Conservation (phyloP, 2,329 filamentous ascomycete genomes). For the Microdochium bolleyi region DNA sequence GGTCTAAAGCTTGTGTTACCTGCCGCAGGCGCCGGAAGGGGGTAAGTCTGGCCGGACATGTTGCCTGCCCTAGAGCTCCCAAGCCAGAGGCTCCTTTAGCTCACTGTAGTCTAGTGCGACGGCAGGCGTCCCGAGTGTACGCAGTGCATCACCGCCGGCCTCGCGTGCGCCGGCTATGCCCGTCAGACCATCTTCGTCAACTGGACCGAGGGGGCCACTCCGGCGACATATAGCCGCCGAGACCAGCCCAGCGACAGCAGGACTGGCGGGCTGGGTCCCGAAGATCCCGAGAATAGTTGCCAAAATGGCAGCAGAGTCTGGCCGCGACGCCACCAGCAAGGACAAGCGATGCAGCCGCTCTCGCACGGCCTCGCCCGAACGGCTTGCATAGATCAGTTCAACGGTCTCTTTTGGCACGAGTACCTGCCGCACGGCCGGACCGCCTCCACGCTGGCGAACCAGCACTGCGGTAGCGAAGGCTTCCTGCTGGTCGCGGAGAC, state of each 20-base stretch:
- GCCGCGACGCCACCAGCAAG: neutral
- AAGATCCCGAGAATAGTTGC: too few species aligned
- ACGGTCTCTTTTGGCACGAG: neutral
- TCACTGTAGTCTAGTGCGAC: constrained; percentile 8
- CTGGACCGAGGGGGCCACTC: neutral
- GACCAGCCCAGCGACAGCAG: neutral
- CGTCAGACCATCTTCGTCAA: constrained; percentile 10
- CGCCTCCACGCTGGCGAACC: neutral
- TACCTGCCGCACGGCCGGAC: neutral
- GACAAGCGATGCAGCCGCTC: neutral
- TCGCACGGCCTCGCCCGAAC: constrained; percentile 1
- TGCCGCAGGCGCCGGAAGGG: constrained; percentile 11
- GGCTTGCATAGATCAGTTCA: neutral
- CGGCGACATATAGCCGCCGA: neutral
- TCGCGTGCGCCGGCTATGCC: constrained; percentile 9
- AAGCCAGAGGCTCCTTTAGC: neutral
- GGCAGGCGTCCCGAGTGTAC: constrained; percentile 8
- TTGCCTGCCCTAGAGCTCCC: neutral
- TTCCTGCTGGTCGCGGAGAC: neutral
- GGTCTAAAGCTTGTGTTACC: constrained; percentile 11
- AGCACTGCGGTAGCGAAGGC: neutral
- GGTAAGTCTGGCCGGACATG: constrained; percentile 5
- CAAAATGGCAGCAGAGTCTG: too few species aligned
- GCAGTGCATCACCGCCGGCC: constrained; percentile 7
- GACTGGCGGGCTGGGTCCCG: too few species aligned